These are phyloP conservation scores for Mucor circinelloides DNA, from an alignment of 371 early-diverging fungal genomes.

Conservation along the genomic window DNA sequence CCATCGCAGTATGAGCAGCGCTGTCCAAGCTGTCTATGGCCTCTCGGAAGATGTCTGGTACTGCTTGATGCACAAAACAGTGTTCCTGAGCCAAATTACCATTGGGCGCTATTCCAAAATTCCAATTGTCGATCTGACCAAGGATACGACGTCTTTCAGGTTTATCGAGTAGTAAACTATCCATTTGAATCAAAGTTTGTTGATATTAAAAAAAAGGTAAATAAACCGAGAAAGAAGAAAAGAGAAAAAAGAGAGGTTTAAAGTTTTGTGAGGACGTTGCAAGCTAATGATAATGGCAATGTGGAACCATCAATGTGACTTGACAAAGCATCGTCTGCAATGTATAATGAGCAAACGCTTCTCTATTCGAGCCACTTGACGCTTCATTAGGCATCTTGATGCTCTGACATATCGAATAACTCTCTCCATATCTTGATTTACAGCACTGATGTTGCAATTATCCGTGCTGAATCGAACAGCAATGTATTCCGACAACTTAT, in stretches of 20 bases:
- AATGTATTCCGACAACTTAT: not conserved
- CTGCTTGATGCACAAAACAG: slow-evolving; percentile 16
- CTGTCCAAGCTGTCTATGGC: not conserved
- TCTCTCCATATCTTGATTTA: not conserved
- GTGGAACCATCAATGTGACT: slow-evolving; percentile 1
- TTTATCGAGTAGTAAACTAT: not conserved
- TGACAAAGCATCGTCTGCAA: not conserved
- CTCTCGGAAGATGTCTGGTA: slow-evolving; percentile 6
- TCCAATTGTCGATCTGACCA: slow-evolving; percentile 2
- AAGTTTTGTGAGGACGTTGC: not conserved
- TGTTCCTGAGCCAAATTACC: slow-evolving; percentile 7
- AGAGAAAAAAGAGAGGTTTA: not conserved
- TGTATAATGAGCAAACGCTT: not conserved
- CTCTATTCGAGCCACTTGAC: not conserved
- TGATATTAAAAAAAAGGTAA: not conserved
- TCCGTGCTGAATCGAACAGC: not conserved
- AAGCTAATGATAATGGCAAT: not conserved
- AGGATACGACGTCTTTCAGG: slow-evolving; percentile 9
- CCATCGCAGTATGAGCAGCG: not conserved
- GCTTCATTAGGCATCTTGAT: too few relatives aligned
- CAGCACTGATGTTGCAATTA: not conserved
- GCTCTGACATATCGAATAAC: too few relatives aligned
- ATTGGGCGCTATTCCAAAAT: slow-evolving; percentile 8
- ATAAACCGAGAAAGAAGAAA: not conserved
- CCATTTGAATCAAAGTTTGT: not conserved